Percentiles rank a stretch among this genome's conserved stretches.
phyloP scores from a whole-genome alignment of 371 early-diverging fungal species.

The Umbelopsis sp. region DNA sequence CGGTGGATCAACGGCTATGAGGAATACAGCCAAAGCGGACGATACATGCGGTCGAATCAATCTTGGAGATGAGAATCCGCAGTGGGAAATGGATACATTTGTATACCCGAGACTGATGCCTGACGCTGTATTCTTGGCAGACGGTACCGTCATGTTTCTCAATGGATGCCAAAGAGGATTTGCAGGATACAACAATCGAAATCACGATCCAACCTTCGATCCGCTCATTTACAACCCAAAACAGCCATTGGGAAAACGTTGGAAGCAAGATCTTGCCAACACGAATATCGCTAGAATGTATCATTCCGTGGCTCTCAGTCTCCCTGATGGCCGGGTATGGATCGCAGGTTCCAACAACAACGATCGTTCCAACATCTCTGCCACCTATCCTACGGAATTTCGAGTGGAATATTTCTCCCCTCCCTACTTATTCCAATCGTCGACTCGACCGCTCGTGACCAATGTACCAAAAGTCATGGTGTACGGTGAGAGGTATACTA shows the following conservation, averaged over 20 bases:
- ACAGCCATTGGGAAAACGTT: constrained; percentile 42
- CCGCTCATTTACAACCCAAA: constrained; percentile 62
- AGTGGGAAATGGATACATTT: constrained; percentile 66
- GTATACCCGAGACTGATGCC: constrained; percentile 66
- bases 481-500: constrained; percentile 41
- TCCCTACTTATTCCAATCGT: constrained; percentile 55
- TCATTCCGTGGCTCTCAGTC: constrained; percentile 63
- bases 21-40: constrained; percentile 32
- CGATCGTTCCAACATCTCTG: constrained; percentile 46
- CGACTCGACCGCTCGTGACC: constrained; percentile 50
- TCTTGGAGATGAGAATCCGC: constrained; percentile 44
- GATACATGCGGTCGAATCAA: constrained; percentile 62
- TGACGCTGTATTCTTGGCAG: constrained; percentile 61
- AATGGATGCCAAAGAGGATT: constrained; percentile 69
- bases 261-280: constrained; percentile 44
- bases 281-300: constrained; percentile 72
- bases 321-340: constrained; percentile 60
- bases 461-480: constrained; percentile 47
- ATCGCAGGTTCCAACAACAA: constrained; percentile 54
- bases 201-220: constrained; percentile 59
- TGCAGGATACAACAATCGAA: constrained; percentile 58
- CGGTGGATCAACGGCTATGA: constrained; percentile 57
- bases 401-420: constrained; percentile 67
- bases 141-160: constrained; percentile 61
- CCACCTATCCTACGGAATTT: constrained; percentile 62